Evolutionary conservation across 2,329 filamentous ascomycete species (phyloP), one percentile per base, ranked within the genome.

Genomic region (Epichloe amarillans): DNA sequence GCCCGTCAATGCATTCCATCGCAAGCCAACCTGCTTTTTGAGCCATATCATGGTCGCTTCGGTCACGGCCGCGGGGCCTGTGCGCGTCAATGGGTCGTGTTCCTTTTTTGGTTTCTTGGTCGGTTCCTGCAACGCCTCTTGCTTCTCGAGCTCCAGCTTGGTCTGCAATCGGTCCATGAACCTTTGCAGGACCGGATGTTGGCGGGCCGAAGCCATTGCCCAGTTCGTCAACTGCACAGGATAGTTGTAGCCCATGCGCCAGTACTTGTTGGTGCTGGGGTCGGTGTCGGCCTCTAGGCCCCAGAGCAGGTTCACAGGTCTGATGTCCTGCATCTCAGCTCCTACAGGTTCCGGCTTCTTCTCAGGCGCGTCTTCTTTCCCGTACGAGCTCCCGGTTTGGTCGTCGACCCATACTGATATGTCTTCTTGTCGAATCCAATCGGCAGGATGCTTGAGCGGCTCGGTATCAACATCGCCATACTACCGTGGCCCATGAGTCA

Each of bases 161-260:
- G 51, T 42, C 8, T 51, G 50, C 19, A 60, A 51, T 12, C 47
- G 52, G n/a, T 56, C 50, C 52, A 59, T 55, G 51, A 57, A 60
- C 30, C 51, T 54, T 7, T 47, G 46, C 23, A 60, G 49, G 12
- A 54, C 47, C 5, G 56, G 57, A n/a, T 60, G 58, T 6, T 53
- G 47, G 5, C 54, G 57, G 11, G 55, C 53, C 14, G 57, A 57
- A 2, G 58, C 58, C 52, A 60, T 47, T 5, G 58, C 58, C 58
- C 58, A 60, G 40, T 60, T 58, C 5, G 58, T 60, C 37, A 60
- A 40, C 17, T 60, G 58, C 3, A 60, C 50, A 7, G 58, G 57
- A 49, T 57, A 59, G 14, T 56, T 50, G 41, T 60, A 60, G 41
- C 58, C 58, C 58, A 60, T 60, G 14, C 58, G 56, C 58, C 58